Conservation (phyloP, 2,329 filamentous ascomycete species). For the Fusarium ambrosium region DNA sequence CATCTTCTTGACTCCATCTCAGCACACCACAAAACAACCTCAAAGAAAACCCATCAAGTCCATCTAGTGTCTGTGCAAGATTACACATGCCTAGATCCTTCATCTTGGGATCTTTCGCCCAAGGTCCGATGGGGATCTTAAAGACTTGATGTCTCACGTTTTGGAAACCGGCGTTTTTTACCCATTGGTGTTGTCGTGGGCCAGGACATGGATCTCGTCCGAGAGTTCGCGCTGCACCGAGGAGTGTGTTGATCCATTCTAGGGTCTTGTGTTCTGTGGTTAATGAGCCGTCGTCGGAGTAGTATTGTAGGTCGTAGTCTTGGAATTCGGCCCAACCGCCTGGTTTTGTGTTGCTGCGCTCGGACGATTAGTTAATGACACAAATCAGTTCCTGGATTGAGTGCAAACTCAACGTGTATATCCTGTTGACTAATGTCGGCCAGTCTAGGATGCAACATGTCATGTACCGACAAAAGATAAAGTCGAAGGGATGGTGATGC, state of each 20-base stretch:
- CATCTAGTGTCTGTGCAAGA: conserved; percentile 17
- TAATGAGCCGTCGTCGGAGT: conserved; percentile 48
- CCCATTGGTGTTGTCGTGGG: conserved; percentile 45
- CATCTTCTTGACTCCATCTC: conserved; percentile 10
- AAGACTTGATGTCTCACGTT: conserved; percentile 49
- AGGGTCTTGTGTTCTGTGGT: conserved; percentile 34
- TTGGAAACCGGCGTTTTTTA: conserved; percentile 53
- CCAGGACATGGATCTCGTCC: conserved; percentile 45
- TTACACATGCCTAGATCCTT: conserved; percentile 50
- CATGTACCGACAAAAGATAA: conserved; percentile 54
- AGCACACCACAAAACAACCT: conserved; percentile 21
- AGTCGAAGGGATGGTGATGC: conserved; percentile 49
- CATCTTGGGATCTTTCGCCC: conserved; percentile 46
- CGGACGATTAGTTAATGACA: not conserved
- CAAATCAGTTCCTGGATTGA: not conserved
- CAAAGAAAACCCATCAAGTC: conserved; percentile 17
- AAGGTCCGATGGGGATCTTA: conserved; percentile 53
- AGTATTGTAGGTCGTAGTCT: conserved; percentile 45
- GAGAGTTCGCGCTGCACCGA: conserved; percentile 28
- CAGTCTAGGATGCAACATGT: conserved; percentile 51
- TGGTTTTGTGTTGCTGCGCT: conserved; percentile 47
- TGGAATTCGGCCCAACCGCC: conserved; percentile 54
- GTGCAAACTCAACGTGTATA: conserved; percentile 34
- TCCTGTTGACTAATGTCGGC: conserved; percentile 40
- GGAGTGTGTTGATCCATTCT: conserved; percentile 41